Conservation (phyloP, 2,329 filamentous ascomycete genomes). For the Penicillium nordicum region DNA sequence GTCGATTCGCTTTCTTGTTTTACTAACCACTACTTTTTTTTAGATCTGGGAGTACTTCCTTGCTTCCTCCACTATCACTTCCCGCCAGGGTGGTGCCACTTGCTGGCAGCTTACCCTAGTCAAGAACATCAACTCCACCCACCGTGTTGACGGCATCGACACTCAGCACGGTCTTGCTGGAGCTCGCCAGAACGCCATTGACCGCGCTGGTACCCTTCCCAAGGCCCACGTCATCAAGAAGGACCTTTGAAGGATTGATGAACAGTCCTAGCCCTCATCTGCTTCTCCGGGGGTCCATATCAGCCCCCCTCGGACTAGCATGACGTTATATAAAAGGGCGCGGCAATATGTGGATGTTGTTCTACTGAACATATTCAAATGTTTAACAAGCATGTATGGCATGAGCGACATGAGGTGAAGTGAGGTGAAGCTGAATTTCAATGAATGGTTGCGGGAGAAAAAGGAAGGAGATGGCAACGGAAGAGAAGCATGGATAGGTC, state of each 20-base stretch:
- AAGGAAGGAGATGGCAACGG: not conserved
- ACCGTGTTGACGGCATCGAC: constrained; percentile 71
- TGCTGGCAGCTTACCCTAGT: constrained; percentile 84
- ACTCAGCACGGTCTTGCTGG: constrained; percentile 67
- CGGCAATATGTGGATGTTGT: not conserved
- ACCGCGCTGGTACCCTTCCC: constrained; percentile 34
- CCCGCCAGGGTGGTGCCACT: constrained; percentile 76
- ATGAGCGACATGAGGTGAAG: constrained; percentile 6
- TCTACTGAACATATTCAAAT: constrained; percentile 2
- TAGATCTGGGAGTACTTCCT: constrained; percentile 87
- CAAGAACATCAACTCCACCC: constrained; percentile 86
- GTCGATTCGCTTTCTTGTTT: not conserved
- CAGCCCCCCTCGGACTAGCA: not conserved
- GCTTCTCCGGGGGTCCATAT: not conserved
- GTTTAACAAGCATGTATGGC: constrained; percentile 4
- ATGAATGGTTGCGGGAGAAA: not conserved
- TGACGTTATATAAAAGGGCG: not conserved
- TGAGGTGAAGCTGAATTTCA: not conserved
- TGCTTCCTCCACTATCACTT: constrained; percentile 77
- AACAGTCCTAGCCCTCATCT: not conserved
- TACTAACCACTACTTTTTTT: not conserved
- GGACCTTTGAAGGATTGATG: constrained; percentile 21
- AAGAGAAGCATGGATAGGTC: constrained; percentile 3
- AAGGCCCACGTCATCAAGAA: constrained; percentile 35
- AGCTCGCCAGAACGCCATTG: constrained; percentile 54